Evolutionary conservation across 164 flowering plant species (phyloP), one percentile per base, ranked within the genome.

Genomic region (Aristolochia fimbriata): DNA sequence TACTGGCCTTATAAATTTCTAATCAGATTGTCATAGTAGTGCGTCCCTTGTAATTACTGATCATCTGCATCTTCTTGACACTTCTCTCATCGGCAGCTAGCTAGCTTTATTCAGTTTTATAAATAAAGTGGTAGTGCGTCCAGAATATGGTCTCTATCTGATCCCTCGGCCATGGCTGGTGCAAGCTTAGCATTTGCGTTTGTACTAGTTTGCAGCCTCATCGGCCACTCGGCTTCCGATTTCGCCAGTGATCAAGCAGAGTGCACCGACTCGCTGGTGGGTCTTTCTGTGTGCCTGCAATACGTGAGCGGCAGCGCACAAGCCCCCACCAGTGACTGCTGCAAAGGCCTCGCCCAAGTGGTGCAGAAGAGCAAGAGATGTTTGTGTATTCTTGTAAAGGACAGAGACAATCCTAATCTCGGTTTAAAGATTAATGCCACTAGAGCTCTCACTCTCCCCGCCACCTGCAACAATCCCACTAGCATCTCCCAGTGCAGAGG

Each of bases 261-360:
- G 37, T 91, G 97, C 58, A 73, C 79, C 10, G 37, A 62, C 20
- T 73, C 79, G 47, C 62, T 88, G 23, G 81, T 74, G 0, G 83
- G 84, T 13, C 67, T 91, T 1, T 77, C 90, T 6, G 65, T 83
- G 0, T 91, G 97, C 51, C 78, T 88, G 6, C 73, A 84, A 4
- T 91, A 82, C 31, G 96, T 83, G 3, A 71, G 81, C 7, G 88
- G 90, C 0, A 46, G 69, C 0, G 77, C 85, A 0, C 83, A 82
- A 63, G 41, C 79, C 7, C 97, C 96, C 0, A 79, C 94, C 1
- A 60, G 64, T 0, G 96, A 88, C 58, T 91, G 97, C 54, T 91
- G 97, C 70, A 65, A 63, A 12, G 86, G 91, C 0, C 76, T 91
- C 24, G 73, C 80, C 30, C 65, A 73, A 54, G 81, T 86, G 1